Conservation (phyloP, 2,329 filamentous ascomycete species). For the Pestalotiopsis sp. region DNA sequence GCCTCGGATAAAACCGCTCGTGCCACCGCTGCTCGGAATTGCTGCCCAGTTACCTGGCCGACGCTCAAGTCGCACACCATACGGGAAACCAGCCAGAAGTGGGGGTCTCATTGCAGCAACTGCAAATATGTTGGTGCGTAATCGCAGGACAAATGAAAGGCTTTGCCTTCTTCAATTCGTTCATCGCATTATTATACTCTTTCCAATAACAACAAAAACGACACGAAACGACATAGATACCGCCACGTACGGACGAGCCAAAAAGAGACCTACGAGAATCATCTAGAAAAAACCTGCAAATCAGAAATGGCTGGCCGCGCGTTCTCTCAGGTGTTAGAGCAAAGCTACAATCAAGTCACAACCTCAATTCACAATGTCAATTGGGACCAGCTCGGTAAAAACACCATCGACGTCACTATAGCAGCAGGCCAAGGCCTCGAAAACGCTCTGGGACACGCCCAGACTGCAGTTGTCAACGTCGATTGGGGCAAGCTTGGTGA, state of each 20-base stretch:
- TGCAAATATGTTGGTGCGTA: too few species aligned
- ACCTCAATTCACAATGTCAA: background rate
- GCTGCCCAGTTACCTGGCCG: too few species aligned
- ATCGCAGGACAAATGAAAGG: too few species aligned
- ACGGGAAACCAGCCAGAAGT: too few species aligned
- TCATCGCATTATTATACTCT: background rate
- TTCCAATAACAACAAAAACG: background rate
- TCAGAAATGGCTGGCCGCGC: background rate
- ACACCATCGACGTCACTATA: background rate
- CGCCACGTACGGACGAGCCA: background rate
- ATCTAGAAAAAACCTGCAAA: too few species aligned
- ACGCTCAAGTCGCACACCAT: too few species aligned
- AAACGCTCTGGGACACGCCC: background rate
- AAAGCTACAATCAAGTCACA: background rate
- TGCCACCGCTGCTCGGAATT: too few species aligned
- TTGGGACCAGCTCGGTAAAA: background rate
- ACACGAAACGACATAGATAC: background rate
- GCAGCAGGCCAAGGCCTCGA: background rate
- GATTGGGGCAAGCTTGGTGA: background rate
- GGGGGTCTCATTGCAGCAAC: too few species aligned
- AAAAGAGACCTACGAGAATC: background rate
- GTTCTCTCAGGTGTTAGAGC: background rate
- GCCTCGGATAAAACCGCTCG: too few species aligned
- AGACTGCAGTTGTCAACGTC: background rate
- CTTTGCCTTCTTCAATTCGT: too few species aligned